Evolutionary conservation across 331 rosid species (phyloP), one percentile per base, ranked within the genome.

Genomic region (Malus hybrid): DNA sequence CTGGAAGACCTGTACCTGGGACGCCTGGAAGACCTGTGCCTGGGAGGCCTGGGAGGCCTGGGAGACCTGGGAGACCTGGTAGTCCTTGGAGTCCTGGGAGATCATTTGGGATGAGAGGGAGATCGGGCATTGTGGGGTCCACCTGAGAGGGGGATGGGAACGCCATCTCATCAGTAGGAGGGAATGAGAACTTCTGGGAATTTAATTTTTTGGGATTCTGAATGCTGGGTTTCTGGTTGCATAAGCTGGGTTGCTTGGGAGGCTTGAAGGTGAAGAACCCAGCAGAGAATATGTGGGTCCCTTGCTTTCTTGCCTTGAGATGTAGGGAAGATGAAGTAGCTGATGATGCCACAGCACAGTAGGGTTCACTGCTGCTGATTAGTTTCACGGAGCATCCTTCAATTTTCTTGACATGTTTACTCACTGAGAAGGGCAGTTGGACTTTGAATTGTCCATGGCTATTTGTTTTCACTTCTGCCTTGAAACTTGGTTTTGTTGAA

Each of bases 321-420:
- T 73, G 80, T 7, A 90, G 83, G 16, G 89, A 80, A 64, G 92
- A 86, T 27, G 96, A 85, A 46, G 85, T 74, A 4, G 90, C 81
- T 56, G 87, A 28, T 64, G 99, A 85, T 32, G 93, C 91, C 55
- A 92, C 92, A 67, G 93, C 89, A 76, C 99, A 95, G 16, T 86
- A 83, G 27, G 97, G 96, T 77, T 92, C 96, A 77, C 88, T 89
- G 88, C 93, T 90, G 56, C 84, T 86, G 70, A 92, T 70, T 77
- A 95, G 15, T 68, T 82, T 88, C 70, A 95, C 99, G 44, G 77
- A 76, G 65, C 99, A 95, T 13, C 86, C 88, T n/a, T 86, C 86
- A 60, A 92, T 90, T 73, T 75, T 86, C 72, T 79, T 90, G 66
- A 77, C 85, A 76, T 85, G 91, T 80, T 90, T 87, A 48, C 90